phyloP scores from a whole-genome alignment of 805 yeast genomes.

The Saitoella complicata region DNA sequence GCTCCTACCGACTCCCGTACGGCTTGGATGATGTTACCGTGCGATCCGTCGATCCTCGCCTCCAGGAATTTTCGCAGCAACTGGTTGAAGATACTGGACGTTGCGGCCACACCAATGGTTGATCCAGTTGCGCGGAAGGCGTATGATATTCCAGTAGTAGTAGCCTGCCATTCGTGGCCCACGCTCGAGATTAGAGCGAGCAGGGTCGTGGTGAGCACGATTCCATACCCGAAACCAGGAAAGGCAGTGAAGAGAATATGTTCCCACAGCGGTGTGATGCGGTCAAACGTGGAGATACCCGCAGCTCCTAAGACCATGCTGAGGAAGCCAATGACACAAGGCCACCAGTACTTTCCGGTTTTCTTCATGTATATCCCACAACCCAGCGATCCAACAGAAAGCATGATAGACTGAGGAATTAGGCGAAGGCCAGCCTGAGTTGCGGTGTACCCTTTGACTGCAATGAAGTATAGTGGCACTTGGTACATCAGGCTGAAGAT shows the following conservation, averaged over 20 bases:
- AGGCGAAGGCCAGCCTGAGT: constrained; percentile 41
- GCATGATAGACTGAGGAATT: constrained; percentile 43
- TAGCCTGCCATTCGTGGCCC: constrained; percentile 53
- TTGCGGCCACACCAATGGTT: constrained; percentile 61
- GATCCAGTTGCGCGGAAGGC: constrained; percentile 78
- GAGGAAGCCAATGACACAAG: constrained; percentile 29
- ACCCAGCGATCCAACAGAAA: constrained; percentile 47
- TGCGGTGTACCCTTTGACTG: constrained; percentile 37
- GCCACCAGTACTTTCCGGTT: constrained; percentile 47
- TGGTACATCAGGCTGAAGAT: constrained; percentile 48
- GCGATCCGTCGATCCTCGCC: too few species aligned
- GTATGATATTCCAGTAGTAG: constrained; percentile 79
- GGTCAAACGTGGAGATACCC: constrained; percentile 19
- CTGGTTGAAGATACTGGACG: constrained; percentile 14
- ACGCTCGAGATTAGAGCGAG: constrained; percentile 66
- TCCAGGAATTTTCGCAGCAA: too few species aligned
- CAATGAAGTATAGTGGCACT: constrained; percentile 49
- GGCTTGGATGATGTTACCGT: too few species aligned
- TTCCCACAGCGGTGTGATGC: constrained; percentile 15
- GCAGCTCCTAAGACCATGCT: constrained; percentile 33
- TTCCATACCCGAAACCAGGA: constrained; percentile 52
- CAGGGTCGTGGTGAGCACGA: constrained; percentile 52
- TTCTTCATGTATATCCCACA: constrained; percentile 51
- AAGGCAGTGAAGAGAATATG: constrained; percentile 33
- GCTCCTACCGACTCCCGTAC: too few species aligned